Base-by-base conservation (phyloP, 305 asterid genomes). In the Fraxinus xanthoxyloides region DNA sequence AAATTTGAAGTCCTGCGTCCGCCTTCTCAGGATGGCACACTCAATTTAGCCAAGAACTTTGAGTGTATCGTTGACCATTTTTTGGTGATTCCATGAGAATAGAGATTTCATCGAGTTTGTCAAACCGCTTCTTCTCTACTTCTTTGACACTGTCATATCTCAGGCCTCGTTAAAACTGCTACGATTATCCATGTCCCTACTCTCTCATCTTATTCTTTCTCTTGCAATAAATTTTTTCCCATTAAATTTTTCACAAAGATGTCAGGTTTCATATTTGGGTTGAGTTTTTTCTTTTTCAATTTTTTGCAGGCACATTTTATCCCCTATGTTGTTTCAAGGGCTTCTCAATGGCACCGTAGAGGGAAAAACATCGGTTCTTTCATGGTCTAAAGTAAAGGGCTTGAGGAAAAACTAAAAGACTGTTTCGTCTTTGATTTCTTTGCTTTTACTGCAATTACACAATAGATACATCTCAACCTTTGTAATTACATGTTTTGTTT, bases 311-410 rank as follows among this genome's bases (percentile, higher is more conserved):
- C 93, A 77, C 97, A 92, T 2, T 93, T 93, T 56, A 54, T 90
- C 67, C 90, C 97, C 12, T 92, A 91, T 51, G 91, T 92, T 65
- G 89, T 82, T 78, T 85, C 98, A n/a, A 92, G 91, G 87, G 88
- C 93, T 77, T 85, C 88, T 5, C 84, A 85, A 75, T 91, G 74
- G 87, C 97, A 91, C 83, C 82, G 96, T 3, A 89, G 82, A 93
- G 89, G 95, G 86, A 86, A 94, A 92, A 89, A 69, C 95, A 91
- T 78, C 87, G 98, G 3, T 91, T 95, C 89, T 90, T 93, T 85
- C 98, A 90, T 75, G 93, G 95, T 59, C 35, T 32, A 30, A 30
- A 30, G 87, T 86, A 82, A 83, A 87, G 59, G 82, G 46, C 46
- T 38, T 8, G 46, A 38, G 86, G 87, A 89, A 89, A 74, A 69